Conservation (phyloP, 2,329 filamentous ascomycete species). For the Aspergillus novofumigatus region DNA sequence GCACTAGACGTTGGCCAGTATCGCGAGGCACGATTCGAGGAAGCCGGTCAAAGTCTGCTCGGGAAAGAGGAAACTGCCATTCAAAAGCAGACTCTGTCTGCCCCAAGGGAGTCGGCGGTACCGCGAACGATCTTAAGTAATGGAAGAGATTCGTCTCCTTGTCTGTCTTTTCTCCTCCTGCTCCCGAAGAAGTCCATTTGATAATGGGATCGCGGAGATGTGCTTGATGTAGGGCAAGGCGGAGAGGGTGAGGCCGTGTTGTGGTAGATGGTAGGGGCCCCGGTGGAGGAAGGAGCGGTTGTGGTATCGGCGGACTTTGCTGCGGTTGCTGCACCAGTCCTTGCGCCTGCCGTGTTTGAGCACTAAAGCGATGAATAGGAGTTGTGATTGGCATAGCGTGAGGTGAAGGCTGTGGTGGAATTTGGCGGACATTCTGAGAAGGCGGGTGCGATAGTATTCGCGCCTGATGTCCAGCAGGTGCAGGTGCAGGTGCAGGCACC, state of each 20-base stretch:
- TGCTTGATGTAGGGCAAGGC: constrained; percentile 55
- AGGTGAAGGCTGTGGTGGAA: not conserved
- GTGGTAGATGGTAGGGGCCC: constrained; percentile 33
- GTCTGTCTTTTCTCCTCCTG: constrained; percentile 16
- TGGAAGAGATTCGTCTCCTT: constrained; percentile 32
- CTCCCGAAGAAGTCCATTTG: constrained; percentile 21
- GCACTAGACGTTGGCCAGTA: constrained; percentile 23
- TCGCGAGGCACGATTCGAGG: constrained; percentile 15
- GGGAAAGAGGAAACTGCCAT: constrained; percentile 36
- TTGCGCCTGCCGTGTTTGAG: not conserved
- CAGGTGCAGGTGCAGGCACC: not conserved
- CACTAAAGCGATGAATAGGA: not conserved
- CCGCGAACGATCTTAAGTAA: constrained; percentile 30
- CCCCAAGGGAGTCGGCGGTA: constrained; percentile 29
- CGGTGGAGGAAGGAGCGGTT: constrained; percentile 33
- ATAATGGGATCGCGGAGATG: constrained; percentile 53
- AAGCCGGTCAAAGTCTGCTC: constrained; percentile 29
- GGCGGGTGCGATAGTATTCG: not conserved
- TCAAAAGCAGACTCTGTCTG: constrained; percentile 20
- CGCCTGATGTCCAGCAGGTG: not conserved
- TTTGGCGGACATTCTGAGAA: not conserved
- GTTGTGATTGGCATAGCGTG: not conserved
- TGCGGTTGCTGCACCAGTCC: not conserved
- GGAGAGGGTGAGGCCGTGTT: constrained; percentile 42
- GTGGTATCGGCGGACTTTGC: not conserved